Conservation (phyloP, 148 eudicot species). For the Amaranthus cruentus region DNA sequence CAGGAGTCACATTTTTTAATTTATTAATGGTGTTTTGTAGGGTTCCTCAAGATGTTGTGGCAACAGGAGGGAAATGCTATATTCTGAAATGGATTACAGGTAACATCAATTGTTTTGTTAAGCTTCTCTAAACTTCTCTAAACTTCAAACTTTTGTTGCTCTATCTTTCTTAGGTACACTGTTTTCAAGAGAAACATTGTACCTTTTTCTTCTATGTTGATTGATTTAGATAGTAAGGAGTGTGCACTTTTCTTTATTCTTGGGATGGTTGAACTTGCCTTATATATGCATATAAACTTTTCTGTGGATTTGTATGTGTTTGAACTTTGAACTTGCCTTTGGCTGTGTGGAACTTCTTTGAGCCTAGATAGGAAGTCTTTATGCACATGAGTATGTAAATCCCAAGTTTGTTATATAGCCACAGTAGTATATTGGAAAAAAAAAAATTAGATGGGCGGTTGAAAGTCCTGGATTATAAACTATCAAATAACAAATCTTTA, state of each 20-base stretch:
- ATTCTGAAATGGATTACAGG: constrained; percentile 86
- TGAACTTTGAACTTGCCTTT: not conserved
- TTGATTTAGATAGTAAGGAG: too few relatives aligned
- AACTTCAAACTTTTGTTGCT: not conserved
- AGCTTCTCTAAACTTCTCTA: too few relatives aligned
- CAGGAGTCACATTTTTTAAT: constrained; percentile 9
- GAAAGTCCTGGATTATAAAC: not conserved
- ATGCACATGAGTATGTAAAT: too few relatives aligned
- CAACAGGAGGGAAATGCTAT: constrained; percentile 90
- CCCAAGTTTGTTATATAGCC: not conserved
- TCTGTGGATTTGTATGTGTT: not conserved
- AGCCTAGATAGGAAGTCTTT: too few relatives aligned
- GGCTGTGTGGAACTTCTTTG: too few relatives aligned
- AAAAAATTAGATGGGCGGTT: not conserved
- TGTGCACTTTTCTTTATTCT: not conserved
- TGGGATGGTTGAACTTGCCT: not conserved
- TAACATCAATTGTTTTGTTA: constrained; percentile 13
- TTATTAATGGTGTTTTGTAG: constrained; percentile 29
- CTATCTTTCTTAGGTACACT: not conserved
- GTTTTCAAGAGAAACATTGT: not conserved
- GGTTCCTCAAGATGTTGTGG: constrained; percentile 92
- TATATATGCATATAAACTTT: not conserved
- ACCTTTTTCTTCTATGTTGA: not conserved
- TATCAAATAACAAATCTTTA: not conserved
- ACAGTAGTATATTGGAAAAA: not conserved